phyloP scores from a whole-genome alignment of 78 protist species.

The Bodo saltans region DNA sequence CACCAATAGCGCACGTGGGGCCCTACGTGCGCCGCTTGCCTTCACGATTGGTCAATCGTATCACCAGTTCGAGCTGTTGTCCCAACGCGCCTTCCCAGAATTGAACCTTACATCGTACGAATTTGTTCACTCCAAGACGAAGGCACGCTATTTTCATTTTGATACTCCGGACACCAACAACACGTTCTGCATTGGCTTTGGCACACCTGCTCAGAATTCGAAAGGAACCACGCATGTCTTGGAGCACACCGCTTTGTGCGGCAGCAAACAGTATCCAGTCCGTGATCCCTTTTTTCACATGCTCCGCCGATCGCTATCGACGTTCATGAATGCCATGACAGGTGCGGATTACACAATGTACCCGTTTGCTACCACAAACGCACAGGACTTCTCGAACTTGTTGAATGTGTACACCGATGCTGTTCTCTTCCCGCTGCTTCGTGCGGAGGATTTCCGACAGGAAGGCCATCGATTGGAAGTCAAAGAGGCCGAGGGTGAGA shows the following conservation, averaged over 20 bases:
- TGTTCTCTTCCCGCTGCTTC: slow-evolving; percentile 61
- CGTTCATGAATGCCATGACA: slow-evolving; percentile 65
- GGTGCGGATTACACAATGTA: slow-evolving; percentile 67
- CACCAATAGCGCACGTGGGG: no score
- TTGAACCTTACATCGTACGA: background rate
- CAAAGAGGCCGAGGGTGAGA: background rate
- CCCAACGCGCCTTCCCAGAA: no score
- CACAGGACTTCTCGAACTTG: slow-evolving; percentile 66
- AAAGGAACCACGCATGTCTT: slow-evolving; percentile 88
- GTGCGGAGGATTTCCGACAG: slow-evolving; percentile 63
- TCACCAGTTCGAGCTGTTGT: no score
- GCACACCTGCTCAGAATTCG: slow-evolving; percentile 60
- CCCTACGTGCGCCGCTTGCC: no score
- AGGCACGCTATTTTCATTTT: slow-evolving; percentile 28
- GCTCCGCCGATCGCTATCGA: slow-evolving; percentile 55
- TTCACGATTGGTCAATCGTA: no score
- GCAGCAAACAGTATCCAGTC: slow-evolving; percentile 75
- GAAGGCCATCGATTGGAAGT: slow-evolving; percentile 84
- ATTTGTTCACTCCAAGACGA: slow-evolving; percentile 23
- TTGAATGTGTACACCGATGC: slow-evolving; percentile 77
- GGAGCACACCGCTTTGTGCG: slow-evolving; percentile 89
- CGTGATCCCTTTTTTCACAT: slow-evolving; percentile 86
- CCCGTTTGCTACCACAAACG: slow-evolving; percentile 80
- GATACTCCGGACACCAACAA: slow-evolving; percentile 35
- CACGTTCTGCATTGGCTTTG: slow-evolving; percentile 55